A percentile compares a stretch with the other conserved stretches of the same genome.
phyloP scores from a whole-genome alignment of 2,329 filamentous ascomycete genomes.

The Beauveria sp. region DNA sequence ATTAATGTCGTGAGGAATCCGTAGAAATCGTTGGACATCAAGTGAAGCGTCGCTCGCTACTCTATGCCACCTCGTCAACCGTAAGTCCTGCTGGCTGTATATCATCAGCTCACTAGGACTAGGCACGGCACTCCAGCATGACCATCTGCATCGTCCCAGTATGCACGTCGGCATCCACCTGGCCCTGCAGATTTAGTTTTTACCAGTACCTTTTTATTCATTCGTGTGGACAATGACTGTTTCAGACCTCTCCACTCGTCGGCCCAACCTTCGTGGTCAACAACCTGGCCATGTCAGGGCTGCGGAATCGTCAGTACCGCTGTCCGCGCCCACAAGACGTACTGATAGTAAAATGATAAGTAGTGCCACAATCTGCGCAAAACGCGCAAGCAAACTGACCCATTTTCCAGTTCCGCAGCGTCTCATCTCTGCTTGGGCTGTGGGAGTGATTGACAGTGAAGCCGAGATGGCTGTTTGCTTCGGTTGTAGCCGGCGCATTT shows the following conservation, averaged over 20 bases:
- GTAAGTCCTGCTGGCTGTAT: too few species aligned
- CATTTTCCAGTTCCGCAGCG: neutral
- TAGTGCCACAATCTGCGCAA: neutral
- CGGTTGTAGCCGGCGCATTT: constrained; percentile 4
- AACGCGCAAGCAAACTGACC: neutral
- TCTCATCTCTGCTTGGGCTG: neutral
- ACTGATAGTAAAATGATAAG: too few species aligned
- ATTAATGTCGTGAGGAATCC: neutral
- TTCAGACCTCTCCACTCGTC: constrained; percentile 4
- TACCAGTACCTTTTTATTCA: neutral
- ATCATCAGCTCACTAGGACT: neutral
- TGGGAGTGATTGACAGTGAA: neutral
- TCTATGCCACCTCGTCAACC: neutral
- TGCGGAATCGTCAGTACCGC: neutral
- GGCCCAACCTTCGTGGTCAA: neutral
- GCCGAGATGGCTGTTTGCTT: neutral
- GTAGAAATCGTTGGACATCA: neutral
- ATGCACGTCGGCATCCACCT: neutral
- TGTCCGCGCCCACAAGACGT: neutral
- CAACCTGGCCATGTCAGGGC: neutral
- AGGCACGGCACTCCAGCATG: too few species aligned
- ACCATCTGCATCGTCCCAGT: too few species aligned
- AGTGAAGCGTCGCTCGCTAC: neutral
- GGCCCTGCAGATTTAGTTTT: constrained; percentile 1
- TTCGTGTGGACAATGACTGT: constrained; percentile 1